Evolutionary conservation across 2,329 filamentous ascomycete species (phyloP).

Genomic region (Sordariomycetes sp.): DNA sequence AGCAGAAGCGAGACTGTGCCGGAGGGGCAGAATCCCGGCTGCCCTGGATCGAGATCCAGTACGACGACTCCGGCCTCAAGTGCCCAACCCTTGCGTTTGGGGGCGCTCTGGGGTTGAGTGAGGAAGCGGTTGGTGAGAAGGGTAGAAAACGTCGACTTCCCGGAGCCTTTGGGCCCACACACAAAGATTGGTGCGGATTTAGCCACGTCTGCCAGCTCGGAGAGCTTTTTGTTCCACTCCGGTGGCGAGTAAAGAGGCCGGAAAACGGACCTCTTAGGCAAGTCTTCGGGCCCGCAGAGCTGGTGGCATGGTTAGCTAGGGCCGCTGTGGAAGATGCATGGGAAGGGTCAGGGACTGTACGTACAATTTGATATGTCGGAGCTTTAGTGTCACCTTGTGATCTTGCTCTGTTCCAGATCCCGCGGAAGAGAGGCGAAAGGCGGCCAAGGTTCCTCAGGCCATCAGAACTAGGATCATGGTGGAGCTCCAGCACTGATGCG

Average conservation of each 20-base stretch:
- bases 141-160: slow-evolving; percentile 63
- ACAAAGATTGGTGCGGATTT: slow-evolving; percentile 32
- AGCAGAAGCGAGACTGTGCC: slow-evolving; percentile 57
- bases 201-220: slow-evolving; percentile 15
- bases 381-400: slow-evolving; percentile 11
- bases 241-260: slow-evolving; percentile 43
- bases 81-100: not conserved
- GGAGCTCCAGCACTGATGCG: slow-evolving; percentile 38
- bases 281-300: slow-evolving; percentile 40
- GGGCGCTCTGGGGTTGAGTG: slow-evolving; percentile 6
- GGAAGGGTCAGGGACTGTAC: slow-evolving; percentile 5
- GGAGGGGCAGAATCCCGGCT: slow-evolving; percentile 60
- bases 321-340: not conserved
- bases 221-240: slow-evolving; percentile 48
- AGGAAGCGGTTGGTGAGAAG: slow-evolving; percentile 54
- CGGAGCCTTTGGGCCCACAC: slow-evolving; percentile 58
- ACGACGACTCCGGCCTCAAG: slow-evolving; percentile 29
- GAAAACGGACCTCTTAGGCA: slow-evolving; percentile 31
- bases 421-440: slow-evolving; percentile 53
- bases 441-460: slow-evolving; percentile 38
- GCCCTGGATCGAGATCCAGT: slow-evolving; percentile 67
- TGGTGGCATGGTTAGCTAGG: slow-evolving; percentile 17
- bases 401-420: slow-evolving; percentile 45
- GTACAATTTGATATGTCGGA: slow-evolving; percentile 36
- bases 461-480: slow-evolving; percentile 33